Evolutionary conservation across 2,329 filamentous ascomycete species (phyloP), one percentile per base, ranked within the genome.

Genomic region (Davidsoniella neocaledoniae): DNA sequence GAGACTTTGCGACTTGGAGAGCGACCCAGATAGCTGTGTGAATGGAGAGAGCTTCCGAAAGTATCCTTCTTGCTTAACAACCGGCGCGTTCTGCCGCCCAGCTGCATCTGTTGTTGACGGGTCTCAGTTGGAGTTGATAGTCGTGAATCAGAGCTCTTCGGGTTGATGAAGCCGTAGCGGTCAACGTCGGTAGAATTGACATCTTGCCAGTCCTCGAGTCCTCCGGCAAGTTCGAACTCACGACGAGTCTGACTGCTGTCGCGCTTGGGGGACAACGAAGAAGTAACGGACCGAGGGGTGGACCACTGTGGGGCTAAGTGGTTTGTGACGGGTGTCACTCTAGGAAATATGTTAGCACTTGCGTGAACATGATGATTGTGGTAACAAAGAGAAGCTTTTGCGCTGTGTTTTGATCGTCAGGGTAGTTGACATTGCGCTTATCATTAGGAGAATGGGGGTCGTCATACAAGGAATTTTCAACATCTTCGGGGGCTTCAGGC

Each of bases 171-270:
- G 53, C 79, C 79, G 58, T 81, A 83, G 58, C 79, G 72, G 63
- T 83, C 79, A 54, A 83, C 73, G 59, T 77, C 72, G 46, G 66
- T 68, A 29, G 70, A 74, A 48, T 77, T 66, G 2, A 83, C 65
- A 55, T 81, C 74, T 57, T 81, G 73, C 77, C 77, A 82, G 57
- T 83, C 77, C 59, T 83, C 79, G 17, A 80, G 65, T 14, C 76
- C 74, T 43, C 76, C 74, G 12, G 73, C 74, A 39, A 72, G 62
- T 57, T 77, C 71, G 53, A 68, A 66, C 45, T 64, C 63, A 57
- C 60, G 59, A 53, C 63, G 59, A 47, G 58, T 36, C 57, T 67
- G 36, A n/a, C 66, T 68, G 68, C 62, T 58, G 69, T 65, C 56
- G 62, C 56, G 61, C 65, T 45, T 29, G 14, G 37, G 42, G 54